Percentiles rank a stretch among this genome's conserved stretches.
Conservation (phyloP, 1,284 basidiomycete species). For the Exobasidium cylindrosporum region DNA sequence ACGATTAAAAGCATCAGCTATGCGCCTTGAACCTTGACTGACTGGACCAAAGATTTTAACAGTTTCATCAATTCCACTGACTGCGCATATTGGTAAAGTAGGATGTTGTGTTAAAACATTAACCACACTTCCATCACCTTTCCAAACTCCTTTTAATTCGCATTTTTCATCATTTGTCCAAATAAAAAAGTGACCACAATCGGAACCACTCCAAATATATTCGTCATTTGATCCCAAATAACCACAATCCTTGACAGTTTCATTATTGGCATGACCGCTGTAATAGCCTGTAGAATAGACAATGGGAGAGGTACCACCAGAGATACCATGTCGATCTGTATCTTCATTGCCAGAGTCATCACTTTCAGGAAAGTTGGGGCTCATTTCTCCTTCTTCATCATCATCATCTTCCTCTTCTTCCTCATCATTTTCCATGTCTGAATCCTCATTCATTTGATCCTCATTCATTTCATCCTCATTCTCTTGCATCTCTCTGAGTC, state of each 20-base stretch:
- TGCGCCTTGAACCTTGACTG: background rate
- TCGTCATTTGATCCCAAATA: conserved; percentile 76
- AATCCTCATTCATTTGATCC: conserved; percentile 6
- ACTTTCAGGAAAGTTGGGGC: background rate
- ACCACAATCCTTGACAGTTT: conserved; percentile 88
- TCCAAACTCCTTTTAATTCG: conserved; percentile 31
- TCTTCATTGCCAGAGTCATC: conserved; percentile 32
- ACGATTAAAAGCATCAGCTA: background rate
- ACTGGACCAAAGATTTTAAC: conserved; percentile 78
- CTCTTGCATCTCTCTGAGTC: background rate
- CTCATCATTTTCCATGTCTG: background rate
- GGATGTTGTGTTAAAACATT: conserved; percentile 84
- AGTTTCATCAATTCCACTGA: conserved; percentile 83
- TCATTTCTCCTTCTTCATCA: conserved; percentile 7
- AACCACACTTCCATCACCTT: conserved; percentile 58
- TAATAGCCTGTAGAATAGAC: conserved; percentile 70
- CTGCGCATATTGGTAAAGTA: conserved; percentile 71
- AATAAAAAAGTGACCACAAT: conserved; percentile 73
- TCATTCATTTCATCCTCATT: conserved; percentile 6
- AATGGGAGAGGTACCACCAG: conserved; percentile 59
- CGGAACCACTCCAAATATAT: conserved; percentile 79
- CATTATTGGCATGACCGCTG: conserved; percentile 73
- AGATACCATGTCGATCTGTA: conserved; percentile 34
- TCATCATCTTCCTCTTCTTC: conserved; percentile 23
- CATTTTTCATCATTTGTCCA: conserved; percentile 55